Evolutionary conservation across 1,139 yeast species (phyloP).

Genomic region (Nadsonia commutata): DNA sequence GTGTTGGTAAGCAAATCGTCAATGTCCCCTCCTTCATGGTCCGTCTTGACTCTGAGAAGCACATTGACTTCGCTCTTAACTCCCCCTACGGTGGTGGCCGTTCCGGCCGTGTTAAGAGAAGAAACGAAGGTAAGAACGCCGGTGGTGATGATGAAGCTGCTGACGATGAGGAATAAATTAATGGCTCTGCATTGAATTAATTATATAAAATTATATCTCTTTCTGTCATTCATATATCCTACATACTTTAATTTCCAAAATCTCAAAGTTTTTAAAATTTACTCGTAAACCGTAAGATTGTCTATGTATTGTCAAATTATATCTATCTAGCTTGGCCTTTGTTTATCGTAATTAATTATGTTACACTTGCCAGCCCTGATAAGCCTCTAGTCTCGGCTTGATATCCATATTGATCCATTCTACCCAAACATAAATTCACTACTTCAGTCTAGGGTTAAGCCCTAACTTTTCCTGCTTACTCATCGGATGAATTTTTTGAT

Average conservation of each 20-base stretch:
- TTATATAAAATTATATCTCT: constrained; percentile 1
- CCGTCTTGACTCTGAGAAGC: constrained; percentile 99
- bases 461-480: neutral
- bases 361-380: too few relatives aligned
- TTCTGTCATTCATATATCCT: neutral
- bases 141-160: constrained; percentile 62
- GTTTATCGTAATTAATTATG: too few relatives aligned
- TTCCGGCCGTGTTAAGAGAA: constrained; percentile 99
- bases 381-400: too few relatives aligned
- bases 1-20: constrained; percentile 99
- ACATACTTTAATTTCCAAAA: neutral
- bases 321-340: too few relatives aligned
- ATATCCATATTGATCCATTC: too few relatives aligned
- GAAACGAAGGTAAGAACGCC: constrained; percentile 57
- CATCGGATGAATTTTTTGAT: too few relatives aligned
- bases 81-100: constrained; percentile 99
- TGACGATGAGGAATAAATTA: constrained; percentile 32
- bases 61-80: constrained; percentile 97
- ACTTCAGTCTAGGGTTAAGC: neutral
- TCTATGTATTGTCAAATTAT: too few relatives aligned
- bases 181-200: neutral
- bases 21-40: constrained; percentile 98
- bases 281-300: too few relatives aligned
- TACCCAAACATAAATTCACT: too few relatives aligned
- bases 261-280: neutral